Evolutionary conservation across 106 monocot genomes (phyloP).

Genomic region (Xerophyta viscosa): DNA sequence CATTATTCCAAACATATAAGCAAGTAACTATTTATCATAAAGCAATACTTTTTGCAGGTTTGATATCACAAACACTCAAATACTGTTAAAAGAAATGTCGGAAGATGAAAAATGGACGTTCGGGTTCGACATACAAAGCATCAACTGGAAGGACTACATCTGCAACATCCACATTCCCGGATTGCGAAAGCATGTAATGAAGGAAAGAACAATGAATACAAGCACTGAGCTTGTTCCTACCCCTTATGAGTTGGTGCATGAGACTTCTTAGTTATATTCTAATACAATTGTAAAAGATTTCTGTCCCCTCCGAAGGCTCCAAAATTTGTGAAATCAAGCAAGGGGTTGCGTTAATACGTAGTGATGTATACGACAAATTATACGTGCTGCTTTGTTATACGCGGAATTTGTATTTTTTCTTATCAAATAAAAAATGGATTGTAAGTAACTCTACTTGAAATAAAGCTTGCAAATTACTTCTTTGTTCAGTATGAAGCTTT

Average conservation of each 20-base stretch:
- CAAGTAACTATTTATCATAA: background rate
- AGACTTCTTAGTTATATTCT: too few relatives aligned
- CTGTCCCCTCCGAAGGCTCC: too few relatives aligned
- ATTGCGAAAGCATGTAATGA: conserved; percentile 81
- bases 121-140: conserved; percentile 51
- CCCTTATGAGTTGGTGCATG: conserved; percentile 7
- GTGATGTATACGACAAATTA: too few relatives aligned
- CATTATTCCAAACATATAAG: conserved; percentile 1
- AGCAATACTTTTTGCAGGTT: conserved; percentile 20
- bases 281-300: too few relatives aligned
- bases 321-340: too few relatives aligned
- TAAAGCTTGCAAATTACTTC: too few relatives aligned
- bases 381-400: too few relatives aligned
- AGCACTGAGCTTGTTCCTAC: conserved; percentile 11
- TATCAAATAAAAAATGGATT: too few relatives aligned
- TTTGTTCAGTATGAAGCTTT: too few relatives aligned
- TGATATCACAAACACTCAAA: conserved; percentile 55
- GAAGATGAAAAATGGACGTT: conserved; percentile 62
- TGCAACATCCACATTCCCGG: conserved; percentile 77
- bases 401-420: too few relatives aligned
- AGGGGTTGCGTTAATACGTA: too few relatives aligned
- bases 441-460: too few relatives aligned
- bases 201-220: conserved; percentile 44
- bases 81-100: conserved; percentile 60
- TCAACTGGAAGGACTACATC: conserved; percentile 81